Evolutionary conservation across 805 yeast species (phyloP).

Genomic region (Cyberlindnera amylophila): DNA sequence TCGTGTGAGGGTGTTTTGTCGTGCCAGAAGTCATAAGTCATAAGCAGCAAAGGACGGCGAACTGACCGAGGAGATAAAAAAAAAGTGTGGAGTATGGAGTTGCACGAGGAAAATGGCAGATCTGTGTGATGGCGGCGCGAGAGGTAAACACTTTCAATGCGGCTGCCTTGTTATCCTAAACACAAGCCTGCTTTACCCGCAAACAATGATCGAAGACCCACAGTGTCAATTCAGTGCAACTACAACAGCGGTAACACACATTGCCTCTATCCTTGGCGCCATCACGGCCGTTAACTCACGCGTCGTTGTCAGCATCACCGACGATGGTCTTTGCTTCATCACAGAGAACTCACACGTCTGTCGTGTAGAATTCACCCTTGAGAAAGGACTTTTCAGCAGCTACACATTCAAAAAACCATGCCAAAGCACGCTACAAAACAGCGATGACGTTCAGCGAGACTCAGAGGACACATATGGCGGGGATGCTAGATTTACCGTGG

Average conservation of each 20-base stretch:
- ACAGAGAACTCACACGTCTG: slow-evolving; percentile 43
- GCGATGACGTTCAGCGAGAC: slow-evolving; percentile 10
- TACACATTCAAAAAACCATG: slow-evolving; percentile 18
- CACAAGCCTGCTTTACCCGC: too few species aligned
- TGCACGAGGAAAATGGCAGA: too few species aligned
- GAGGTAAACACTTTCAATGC: too few species aligned
- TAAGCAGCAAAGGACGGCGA: too few species aligned
- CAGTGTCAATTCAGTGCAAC: slow-evolving; percentile 38
- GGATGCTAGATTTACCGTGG: slow-evolving; percentile 36
- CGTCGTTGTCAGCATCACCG: slow-evolving; percentile 41
- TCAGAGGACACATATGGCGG: slow-evolving; percentile 16
- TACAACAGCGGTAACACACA: slow-evolving; percentile 42
- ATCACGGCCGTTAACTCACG: slow-evolving; percentile 37
- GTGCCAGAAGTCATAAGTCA: too few species aligned
- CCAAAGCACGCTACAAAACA: not conserved
- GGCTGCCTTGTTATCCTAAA: too few species aligned
- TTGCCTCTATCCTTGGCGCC: slow-evolving; percentile 42
- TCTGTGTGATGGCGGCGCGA: too few species aligned
- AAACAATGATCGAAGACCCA: slow-evolving; percentile 7
- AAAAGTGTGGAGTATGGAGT: too few species aligned
- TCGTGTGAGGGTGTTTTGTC: not conserved
- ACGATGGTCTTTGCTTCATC: slow-evolving; percentile 49
- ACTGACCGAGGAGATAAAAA: too few species aligned
- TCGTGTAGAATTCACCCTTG: slow-evolving; percentile 34
- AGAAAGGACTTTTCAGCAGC: slow-evolving; percentile 33